phyloP scores from a whole-genome alignment of 306 rosid species.

The Hippophae rhamnoides region DNA sequence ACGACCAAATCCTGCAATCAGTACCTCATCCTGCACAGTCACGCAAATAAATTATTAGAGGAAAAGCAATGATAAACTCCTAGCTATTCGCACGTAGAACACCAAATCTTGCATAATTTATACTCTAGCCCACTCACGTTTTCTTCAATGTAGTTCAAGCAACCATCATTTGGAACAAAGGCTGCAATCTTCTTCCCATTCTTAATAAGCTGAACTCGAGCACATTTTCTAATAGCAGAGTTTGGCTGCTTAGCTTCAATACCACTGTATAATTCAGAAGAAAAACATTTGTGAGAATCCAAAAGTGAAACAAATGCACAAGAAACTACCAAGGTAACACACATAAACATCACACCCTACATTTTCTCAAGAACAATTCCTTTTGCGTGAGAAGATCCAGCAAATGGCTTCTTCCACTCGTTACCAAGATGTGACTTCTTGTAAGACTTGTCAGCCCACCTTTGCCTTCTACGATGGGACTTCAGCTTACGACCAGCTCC shows the following conservation, averaged over 20 bases:
- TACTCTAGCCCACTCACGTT: slow-evolving; percentile 2
- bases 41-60: background rate
- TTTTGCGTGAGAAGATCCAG: slow-evolving; percentile 18
- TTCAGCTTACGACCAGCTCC: slow-evolving; percentile 21
- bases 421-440: slow-evolving; percentile 19
- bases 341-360: background rate
- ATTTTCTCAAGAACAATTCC: slow-evolving; percentile 19
- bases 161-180: slow-evolving; percentile 19
- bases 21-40: slow-evolving; percentile 9
- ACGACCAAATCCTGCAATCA: slow-evolving; percentile 17
- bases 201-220: slow-evolving; percentile 17
- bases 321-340: background rate
- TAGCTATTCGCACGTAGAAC: background rate
- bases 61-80: too few species aligned
- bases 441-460: slow-evolving; percentile 20
- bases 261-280: slow-evolving; percentile 3
- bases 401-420: slow-evolving; percentile 19
- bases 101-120: too few species aligned
- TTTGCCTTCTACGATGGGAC: slow-evolving; percentile 14
- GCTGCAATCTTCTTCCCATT: slow-evolving; percentile 21
- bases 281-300: background rate
- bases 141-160: slow-evolving; percentile 22
- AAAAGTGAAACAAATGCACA: background rate
- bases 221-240: slow-evolving; percentile 21
- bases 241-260: slow-evolving; percentile 22